Evolutionary conservation across 1,284 basidiomycete genomes (phyloP).

Genomic region (Austroboletus novae-zelandiae): DNA sequence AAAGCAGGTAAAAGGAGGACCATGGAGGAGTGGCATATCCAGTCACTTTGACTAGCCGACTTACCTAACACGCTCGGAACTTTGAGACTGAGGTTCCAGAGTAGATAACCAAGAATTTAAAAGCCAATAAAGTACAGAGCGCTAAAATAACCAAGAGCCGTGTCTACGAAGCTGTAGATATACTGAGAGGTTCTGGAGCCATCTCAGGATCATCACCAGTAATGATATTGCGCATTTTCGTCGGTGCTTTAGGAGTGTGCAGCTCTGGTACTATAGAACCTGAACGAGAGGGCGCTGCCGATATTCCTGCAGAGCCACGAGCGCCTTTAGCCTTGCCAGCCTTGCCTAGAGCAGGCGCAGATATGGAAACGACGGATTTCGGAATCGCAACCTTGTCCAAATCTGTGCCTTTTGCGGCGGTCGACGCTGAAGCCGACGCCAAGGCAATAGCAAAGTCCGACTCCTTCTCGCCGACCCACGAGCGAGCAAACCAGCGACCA

Average conservation of each 20-base stretch:
- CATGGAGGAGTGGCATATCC: not conserved
- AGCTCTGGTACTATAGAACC: constrained; percentile 46
- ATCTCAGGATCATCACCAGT: constrained; percentile 42
- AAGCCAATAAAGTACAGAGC: not conserved
- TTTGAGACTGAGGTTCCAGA: no score
- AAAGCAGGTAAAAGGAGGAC: not conserved
- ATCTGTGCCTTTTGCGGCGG: constrained; percentile 29
- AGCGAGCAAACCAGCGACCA: constrained; percentile 69
- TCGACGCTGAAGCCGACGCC: constrained; percentile 28
- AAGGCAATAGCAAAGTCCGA: constrained; percentile 51
- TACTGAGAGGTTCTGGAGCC: constrained; percentile 16
- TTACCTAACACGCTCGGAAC: no score
- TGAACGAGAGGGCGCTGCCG: constrained; percentile 52
- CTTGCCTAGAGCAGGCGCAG: constrained; percentile 37
- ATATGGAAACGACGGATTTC: constrained; percentile 38
- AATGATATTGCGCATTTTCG: constrained; percentile 57
- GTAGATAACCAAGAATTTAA: not conserved
- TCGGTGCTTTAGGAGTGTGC: constrained; percentile 44
- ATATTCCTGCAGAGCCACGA: constrained; percentile 37
- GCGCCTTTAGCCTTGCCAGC: constrained; percentile 41
- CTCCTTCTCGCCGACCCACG: constrained; percentile 79
- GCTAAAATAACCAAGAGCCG: constrained; percentile 5
- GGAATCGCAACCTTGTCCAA: constrained; percentile 33
- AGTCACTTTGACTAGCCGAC: no score
- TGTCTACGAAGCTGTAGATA: constrained; percentile 21